Evolutionary conservation across 2,329 filamentous ascomycete genomes (phyloP).

Genomic region (Neofusicoccum kwambonambiense): DNA sequence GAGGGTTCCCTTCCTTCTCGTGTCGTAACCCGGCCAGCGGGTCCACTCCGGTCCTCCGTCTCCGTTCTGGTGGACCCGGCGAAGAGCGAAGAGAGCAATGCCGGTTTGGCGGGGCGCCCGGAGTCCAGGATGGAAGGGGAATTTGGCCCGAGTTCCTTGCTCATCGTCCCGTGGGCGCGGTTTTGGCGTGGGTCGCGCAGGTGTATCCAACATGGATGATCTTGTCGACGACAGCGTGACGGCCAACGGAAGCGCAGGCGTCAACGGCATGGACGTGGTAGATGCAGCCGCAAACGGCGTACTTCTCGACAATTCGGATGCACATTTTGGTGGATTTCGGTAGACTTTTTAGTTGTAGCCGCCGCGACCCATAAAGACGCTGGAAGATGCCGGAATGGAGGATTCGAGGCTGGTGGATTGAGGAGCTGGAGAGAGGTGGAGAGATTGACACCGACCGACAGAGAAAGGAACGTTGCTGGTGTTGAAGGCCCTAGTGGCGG

Average conservation of each 20-base stretch:
- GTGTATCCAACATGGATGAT: slow-evolving; percentile 32
- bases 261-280: slow-evolving; percentile 39
- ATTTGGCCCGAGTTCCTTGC: neutral
- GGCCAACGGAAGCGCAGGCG: slow-evolving; percentile 32
- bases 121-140: slow-evolving; percentile 1
- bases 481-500: neutral
- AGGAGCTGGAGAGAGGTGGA: neutral
- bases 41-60: slow-evolving; percentile 2
- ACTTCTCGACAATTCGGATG: slow-evolving; percentile 36
- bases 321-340: slow-evolving; percentile 29
- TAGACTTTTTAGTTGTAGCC: neutral
- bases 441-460: neutral
- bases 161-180: slow-evolving; percentile 5
- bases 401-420: neutral
- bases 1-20: neutral
- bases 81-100: neutral
- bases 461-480: slow-evolving; percentile 3
- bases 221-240: slow-evolving; percentile 31
- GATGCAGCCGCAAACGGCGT: slow-evolving; percentile 37
- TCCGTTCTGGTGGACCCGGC: slow-evolving; percentile 4
- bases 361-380: slow-evolving; percentile 2
- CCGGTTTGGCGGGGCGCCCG: slow-evolving; percentile 1
- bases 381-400: neutral
- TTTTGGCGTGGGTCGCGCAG: slow-evolving; percentile 22
- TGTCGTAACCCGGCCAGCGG: slow-evolving; percentile 9